These are phyloP conservation scores for Pharus latifolius DNA, from an alignment of 176 grass and related monocot species.

Conservation along the genomic window DNA sequence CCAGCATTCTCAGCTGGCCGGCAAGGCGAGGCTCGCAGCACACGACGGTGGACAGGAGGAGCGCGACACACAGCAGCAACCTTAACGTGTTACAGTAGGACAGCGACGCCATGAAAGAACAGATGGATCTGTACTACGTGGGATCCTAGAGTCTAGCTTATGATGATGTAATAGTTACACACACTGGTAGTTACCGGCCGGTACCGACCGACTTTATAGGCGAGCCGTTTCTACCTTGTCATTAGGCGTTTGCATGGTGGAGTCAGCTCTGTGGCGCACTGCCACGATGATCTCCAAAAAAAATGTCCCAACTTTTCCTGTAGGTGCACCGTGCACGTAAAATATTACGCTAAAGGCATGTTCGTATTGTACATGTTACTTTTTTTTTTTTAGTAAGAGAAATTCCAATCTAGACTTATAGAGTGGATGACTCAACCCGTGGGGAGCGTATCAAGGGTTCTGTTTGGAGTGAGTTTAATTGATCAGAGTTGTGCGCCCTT, in stretches of 20 bases:
- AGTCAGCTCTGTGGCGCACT: slow-evolving; percentile 1
- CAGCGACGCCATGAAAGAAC: slow-evolving; percentile 15
- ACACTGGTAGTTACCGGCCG: background rate
- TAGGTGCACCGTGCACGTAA: too few species aligned
- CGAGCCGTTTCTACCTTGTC: background rate
- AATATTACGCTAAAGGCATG: too few species aligned
- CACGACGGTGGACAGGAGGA: background rate
- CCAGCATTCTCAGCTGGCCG: slow-evolving; percentile 14
- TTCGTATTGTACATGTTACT: too few species aligned
- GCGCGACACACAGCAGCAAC: background rate
- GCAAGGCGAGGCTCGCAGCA: background rate
- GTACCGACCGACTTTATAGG: background rate
- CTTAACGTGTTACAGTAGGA: background rate
- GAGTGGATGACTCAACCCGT: too few species aligned
- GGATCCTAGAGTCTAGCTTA: background rate
- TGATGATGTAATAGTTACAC: background rate
- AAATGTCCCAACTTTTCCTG: background rate
- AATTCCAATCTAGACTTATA: too few species aligned
- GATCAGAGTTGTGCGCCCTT: too few species aligned
- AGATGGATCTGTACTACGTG: too few species aligned
- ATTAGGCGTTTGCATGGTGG: too few species aligned
- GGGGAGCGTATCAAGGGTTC: too few species aligned
- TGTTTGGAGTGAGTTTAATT: too few species aligned
- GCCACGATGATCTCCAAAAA: background rate
- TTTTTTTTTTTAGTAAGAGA: too few species aligned